Evolutionary conservation across 257 asterid genomes (phyloP), one percentile per base, ranked within the genome.

Genomic region (Pogostemon cablin): DNA sequence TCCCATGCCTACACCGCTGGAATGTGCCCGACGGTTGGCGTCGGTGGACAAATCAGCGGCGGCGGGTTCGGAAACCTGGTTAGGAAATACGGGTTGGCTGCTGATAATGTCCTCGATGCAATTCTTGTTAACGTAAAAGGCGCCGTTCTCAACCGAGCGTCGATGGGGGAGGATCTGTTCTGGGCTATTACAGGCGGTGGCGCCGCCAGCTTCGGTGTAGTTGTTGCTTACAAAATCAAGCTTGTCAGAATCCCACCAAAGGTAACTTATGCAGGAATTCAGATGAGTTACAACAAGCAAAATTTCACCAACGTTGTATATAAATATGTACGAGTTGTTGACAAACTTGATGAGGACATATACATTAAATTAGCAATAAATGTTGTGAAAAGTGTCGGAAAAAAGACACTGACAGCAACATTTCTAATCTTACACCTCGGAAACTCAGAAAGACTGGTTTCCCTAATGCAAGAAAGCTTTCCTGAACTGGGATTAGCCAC

Each of bases 21-120:
- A 20, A 20, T 20, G 25, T 20, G 25, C 25, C 0, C 25, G 25
- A 20, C 25, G 25, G 25, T 20, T 0, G 25, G 25, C 25, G 25
- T 20, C 25, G 25, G 25, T 20, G 25, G 25, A 20, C 25, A 20
- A 20, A 20, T 20, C 25, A 20, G 25, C 25, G 87, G 85, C 9
- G 85, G 76, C 5, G 87, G 87, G 20, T 80, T 77, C 20, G 83
- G 87, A 34, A 80, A 72, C 66, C 67, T 83, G 83, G 9, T 76
- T 4, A 67, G 87, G 9, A 75, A 78, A 75, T 62, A 75, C 43
- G 85, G 87, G 4, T 65, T 83, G 4, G 40, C 80, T 0, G 83
- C 70, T 2, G 85, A 83, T 34, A 69, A 78, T n/a, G 40, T 83
- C 1, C 47, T 78, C 37, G 87, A 83, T 49, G 87, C 83, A 3